Conservation (phyloP, 1,284 basidiomycete species). For the Sphagnurus paluster region DNA sequence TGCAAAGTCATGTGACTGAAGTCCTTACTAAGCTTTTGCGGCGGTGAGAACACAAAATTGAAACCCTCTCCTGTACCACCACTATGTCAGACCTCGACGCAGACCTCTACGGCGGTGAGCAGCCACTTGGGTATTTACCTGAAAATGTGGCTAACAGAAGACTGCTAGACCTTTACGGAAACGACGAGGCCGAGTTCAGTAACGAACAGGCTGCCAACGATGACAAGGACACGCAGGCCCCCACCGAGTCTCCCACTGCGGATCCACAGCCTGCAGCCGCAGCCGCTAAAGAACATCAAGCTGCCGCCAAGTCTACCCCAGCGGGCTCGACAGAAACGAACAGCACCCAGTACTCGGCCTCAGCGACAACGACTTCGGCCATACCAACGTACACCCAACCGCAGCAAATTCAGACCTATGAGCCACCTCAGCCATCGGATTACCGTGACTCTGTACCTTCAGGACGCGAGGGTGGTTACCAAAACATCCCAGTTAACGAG, state of each 20-base stretch:
- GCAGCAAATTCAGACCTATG: constrained; percentile 76
- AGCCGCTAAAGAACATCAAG: constrained; percentile 11
- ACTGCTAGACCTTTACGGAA: constrained; percentile 74
- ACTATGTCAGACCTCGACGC: constrained; percentile 78
- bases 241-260: constrained; percentile 28
- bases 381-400: constrained; percentile 39
- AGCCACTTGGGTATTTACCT: not conserved
- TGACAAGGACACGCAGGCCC: constrained; percentile 29
- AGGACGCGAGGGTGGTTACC: constrained; percentile 41
- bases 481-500: constrained; percentile 50
- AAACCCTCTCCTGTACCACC: constrained; percentile 29
- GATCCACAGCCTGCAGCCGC: constrained; percentile 24
- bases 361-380: constrained; percentile 25
- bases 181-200: constrained; percentile 63
- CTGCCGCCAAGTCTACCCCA: constrained; percentile 17
- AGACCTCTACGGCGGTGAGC: constrained; percentile 79
- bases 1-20: too few relatives aligned
- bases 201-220: constrained; percentile 42
- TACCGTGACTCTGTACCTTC: constrained; percentile 41
- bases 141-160: not conserved
- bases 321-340: constrained; percentile 22
- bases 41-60: constrained; percentile 19
- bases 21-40: constrained; percentile 12
- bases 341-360: constrained; percentile 22
- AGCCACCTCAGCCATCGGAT: constrained; percentile 57